Evolutionary conservation across 1,284 basidiomycete genomes (phyloP), one percentile per base, ranked within the genome.

Genomic region (Boletus smithii): DNA sequence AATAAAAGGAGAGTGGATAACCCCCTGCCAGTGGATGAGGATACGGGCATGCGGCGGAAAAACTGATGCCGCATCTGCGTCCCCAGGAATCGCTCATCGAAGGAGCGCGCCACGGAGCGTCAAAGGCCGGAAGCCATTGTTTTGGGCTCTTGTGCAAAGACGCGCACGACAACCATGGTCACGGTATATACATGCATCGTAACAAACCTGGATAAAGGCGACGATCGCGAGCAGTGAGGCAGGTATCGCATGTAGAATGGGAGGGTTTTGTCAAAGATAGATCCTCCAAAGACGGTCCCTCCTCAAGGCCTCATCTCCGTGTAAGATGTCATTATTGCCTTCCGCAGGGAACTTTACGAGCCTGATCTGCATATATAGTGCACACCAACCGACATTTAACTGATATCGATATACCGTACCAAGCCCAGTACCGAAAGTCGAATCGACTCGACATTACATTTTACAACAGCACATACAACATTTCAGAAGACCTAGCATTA

Each of bases 241-340:
- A 69, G 27, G 52, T 77, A 74, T 24, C 73, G 72, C 9, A 57
- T 50, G 9, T 67, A 27, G 3, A 66, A 69, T 16, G 75, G 65
- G 1, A 79, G 62, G 4, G 66, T 58, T 6, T 61, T 42, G 55
- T 80, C 73, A 60, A 76, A 81, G 39, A 83, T 77, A 30, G 73
- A 70, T 9, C 71, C 72, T 11, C 40, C 37, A n/a, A n/a, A n/a
- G n/a, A n/a, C n/a, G n/a, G n/a, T n/a, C n/a, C n/a, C n/a, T n/a
- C n/a, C n/a, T n/a, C n/a, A n/a, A n/a, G n/a, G n/a, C n/a, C n/a
- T n/a, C n/a, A n/a, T n/a, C n/a, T n/a, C n/a, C n/a, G n/a, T n/a
- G n/a, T n/a, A n/a, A n/a, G n/a, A n/a, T n/a, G n/a, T n/a, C n/a
- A n/a, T n/a, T n/a, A n/a, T n/a, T n/a, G n/a, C n/a, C n/a, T n/a